Evolutionary conservation across 371 early-diverging fungal species (phyloP), one percentile per base, ranked within the genome.

Genomic region (Coemansia sp.): DNA sequence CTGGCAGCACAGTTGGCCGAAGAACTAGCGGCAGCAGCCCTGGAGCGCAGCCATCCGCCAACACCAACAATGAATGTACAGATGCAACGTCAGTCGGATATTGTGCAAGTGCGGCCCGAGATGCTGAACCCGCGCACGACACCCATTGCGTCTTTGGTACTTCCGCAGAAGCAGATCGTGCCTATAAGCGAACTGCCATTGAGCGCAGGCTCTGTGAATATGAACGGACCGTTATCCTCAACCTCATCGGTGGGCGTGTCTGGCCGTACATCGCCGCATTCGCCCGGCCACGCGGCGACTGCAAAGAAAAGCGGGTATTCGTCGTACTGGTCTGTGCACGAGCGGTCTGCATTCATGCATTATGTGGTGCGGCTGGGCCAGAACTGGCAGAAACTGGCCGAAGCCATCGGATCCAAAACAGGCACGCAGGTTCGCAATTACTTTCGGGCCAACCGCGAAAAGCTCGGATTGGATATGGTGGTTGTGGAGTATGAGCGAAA

Each of bases 241-340:
- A 24, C 24, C 1, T 46, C 21, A 17, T 54, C 41, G 11, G n/a
- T 19, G 46, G 29, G n/a, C 29, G 55, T 24, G 28, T 54, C 55
- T 9, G 55, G 55, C 8, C 55, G 55, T n/a, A 54, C 55, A 26
- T 57, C 58, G 60, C 51, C 58, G 54, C 39, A 65, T 24, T 54
- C 77, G 2, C 49, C 79, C 6, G 70, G 75, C 19, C 56, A 79
- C 6, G n/a, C 61, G 4, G 32, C 75, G 5, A 67, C 64, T 4
- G 79, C 78, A n/a, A 74, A 69, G 54, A 85, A 81, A 51, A 82
- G 86, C 19, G 76, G 82, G 0, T 87, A 85, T 69, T 91, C 91
- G 5, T 94, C 95, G 0, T 94, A 93, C 63, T 95, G 96, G 96
- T 89, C 94, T 5, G 86, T 88, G 6, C 84, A 85, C 4, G 96